Evolutionary conservation across 2,329 filamentous ascomycete genomes (phyloP), one percentile per base, ranked within the genome.

Genomic region (Neoascochyta sp.): DNA sequence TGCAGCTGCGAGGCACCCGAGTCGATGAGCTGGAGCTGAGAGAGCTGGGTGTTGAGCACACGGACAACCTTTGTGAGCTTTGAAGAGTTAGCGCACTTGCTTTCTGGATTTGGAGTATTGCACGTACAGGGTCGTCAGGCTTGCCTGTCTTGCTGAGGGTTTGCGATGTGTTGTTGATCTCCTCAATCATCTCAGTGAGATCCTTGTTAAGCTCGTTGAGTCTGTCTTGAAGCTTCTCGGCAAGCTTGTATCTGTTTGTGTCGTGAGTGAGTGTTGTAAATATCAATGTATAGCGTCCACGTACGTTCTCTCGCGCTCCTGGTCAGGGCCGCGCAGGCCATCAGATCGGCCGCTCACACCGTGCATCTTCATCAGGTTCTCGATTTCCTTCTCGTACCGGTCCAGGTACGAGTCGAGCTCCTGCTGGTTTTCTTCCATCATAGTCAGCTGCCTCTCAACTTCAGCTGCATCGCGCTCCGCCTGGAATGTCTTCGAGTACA

Each of bases 201-300:
- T 95, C 88, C 59, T 87, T 86, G 56, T 87, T 88, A 79, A 96
- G 93, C 50, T 94, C 88, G 35, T 94, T 89, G 44, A 98, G 72
- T 45, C 86, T 80, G 57, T 94, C 86, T 8, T 87, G 87, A 44
- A 95, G 75, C 64, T 87, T 92, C 72, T 98, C 92, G 2, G 92
- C 92, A 29, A 93, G 71, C 73, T 95, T 93, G 70, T 96, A 81
- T 17, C 74, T 78, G 14, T 1, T 11, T 21, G 2, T n/a, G n/a
- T n/a, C n/a, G n/a, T n/a, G n/a, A n/a, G n/a, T n/a, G n/a, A n/a
- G n/a, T n/a, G n/a, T n/a, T n/a, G n/a, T n/a, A n/a, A 25, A n/a
- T n/a, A n/a, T n/a, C n/a, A n/a, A 28, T 11, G 24, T 18, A 15
- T 18, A 26, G 29, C 16, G 9, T 24, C 3, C 22, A 71, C 74